These are phyloP conservation scores for Phytopythium cucurbitacearum DNA, from an alignment of 352 stramenopile species.

Conservation along the genomic window DNA sequence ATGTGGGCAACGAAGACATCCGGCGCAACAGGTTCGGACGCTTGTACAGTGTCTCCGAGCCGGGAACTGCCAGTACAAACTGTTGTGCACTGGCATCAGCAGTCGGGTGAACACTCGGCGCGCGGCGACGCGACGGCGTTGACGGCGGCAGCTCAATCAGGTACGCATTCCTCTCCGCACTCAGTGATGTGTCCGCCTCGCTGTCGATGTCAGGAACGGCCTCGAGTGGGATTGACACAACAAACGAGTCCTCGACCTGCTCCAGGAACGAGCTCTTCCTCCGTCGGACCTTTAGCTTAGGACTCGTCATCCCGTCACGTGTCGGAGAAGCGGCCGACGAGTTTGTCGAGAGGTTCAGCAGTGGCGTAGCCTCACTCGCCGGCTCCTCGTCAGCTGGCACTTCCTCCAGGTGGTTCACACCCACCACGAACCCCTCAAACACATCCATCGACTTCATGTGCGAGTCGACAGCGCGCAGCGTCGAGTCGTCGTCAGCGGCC, in stretches of 20 bases:
- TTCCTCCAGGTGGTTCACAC: constrained; percentile 70
- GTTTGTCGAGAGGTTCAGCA: constrained; percentile 31
- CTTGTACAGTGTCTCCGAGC: constrained; percentile 46
- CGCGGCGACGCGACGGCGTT: constrained; percentile 29
- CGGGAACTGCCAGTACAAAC: constrained; percentile 74
- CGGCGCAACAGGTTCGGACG: constrained; percentile 54
- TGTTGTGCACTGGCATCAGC: constrained; percentile 23
- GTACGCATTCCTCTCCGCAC: constrained; percentile 58
- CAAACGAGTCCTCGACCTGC: constrained; percentile 67
- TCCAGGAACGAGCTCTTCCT: constrained; percentile 74
- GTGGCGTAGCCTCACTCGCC: constrained; percentile 44
- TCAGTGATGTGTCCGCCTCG: constrained; percentile 13
- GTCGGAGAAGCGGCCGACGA: constrained; percentile 12
- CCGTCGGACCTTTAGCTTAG: constrained; percentile 41
- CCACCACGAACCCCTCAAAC: constrained; percentile 83
- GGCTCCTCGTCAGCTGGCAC: constrained; percentile 18
- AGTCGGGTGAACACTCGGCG: constrained; percentile 4
- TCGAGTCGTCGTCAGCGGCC: constrained; percentile 68
- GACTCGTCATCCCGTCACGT: constrained; percentile 11
- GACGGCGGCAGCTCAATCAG: constrained; percentile 70
- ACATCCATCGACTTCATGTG: constrained; percentile 40
- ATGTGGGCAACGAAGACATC: constrained; percentile 57
- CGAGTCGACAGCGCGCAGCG: constrained; percentile 57
- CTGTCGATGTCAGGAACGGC: constrained; percentile 19
- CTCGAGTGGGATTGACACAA: constrained; percentile 77